phyloP scores from a whole-genome alignment of 495 filamentous ascomycete genomes.

The Aspergillus incahuasiensis region DNA sequence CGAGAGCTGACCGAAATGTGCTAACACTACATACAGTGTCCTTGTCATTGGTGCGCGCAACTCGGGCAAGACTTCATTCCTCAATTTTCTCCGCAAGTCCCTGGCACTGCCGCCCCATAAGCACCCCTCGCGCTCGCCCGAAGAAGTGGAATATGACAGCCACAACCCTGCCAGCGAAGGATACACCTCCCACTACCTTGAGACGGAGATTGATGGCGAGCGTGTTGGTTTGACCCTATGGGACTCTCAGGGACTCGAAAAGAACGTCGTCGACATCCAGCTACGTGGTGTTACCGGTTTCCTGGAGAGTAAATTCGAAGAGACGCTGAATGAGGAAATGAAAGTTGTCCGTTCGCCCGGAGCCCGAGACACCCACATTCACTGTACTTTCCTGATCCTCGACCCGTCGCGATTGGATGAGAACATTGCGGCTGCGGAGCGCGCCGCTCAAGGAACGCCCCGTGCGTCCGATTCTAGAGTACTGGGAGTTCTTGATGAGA shows the following conservation, averaged over 20 bases:
- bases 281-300: constrained; percentile 86
- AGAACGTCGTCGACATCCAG: constrained; percentile 89
- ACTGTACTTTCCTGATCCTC: constrained; percentile 89
- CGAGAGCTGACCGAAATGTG: neutral
- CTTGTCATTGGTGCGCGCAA: constrained; percentile 84
- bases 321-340: constrained; percentile 96
- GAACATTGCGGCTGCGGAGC: constrained; percentile 67
- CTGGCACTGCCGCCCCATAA: constrained; percentile 78
- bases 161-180: constrained; percentile 49
- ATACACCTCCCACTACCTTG: constrained; percentile 83
- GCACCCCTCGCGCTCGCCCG: constrained; percentile 49
- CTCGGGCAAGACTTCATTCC: constrained; percentile 93
- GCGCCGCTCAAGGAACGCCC: constrained; percentile 50
- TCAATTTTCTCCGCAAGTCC: constrained; percentile 86
- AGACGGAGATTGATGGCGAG: constrained; percentile 91
- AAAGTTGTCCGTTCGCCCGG: constrained; percentile 92
- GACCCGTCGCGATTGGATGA: constrained; percentile 83
- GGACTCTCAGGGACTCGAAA: constrained; percentile 93
- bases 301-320: constrained; percentile 96
- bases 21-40: constrained; percentile 53
- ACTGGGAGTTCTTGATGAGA: constrained; percentile 71
- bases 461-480: constrained; percentile 45
- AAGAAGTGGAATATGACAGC: constrained; percentile 43
- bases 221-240: constrained; percentile 90
- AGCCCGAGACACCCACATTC: constrained; percentile 92